Base-by-base conservation (phyloP, 2,329 filamentous ascomycete genomes). In the Stromatinia cepivora region DNA sequence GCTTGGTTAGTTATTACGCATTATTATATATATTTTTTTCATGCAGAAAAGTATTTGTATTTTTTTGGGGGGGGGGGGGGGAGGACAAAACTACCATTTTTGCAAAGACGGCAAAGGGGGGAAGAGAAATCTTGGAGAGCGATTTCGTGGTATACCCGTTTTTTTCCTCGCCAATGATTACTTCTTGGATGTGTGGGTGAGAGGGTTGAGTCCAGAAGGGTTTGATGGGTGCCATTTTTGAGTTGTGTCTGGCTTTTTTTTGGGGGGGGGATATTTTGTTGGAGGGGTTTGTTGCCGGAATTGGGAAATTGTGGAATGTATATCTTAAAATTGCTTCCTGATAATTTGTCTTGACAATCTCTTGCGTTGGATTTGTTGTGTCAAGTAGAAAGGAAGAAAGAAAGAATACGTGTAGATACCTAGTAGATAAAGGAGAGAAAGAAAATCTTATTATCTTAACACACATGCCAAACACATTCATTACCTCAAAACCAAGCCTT, bases 41-140 rank as follows among this genome's bases (percentile, higher is more conserved):
- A 34, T 34, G 7, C 7, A 34, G 0, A 28, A 9, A 5, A 34
- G 5, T 34, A 13, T 31, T n/a, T n/a, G 13, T n/a, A 8, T 34
- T 13, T 56, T 2, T 22, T n/a, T n/a, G n/a, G n/a, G n/a, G n/a
- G n/a, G n/a, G n/a, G n/a, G n/a, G n/a, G n/a, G n/a, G n/a, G 25
- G 36, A 15, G 58, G 36, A 10, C 10, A 7, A 7, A 15, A 46
- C 10, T 48, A 69, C 81, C 77, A 93, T 79, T 77, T 88, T 89
- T 66, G 90, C 89, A 71, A 87, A 91, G 61, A 91, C 80, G 48
- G 84, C 87, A 79, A 90, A 90, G 3, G 88, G 85, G 2, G 87
- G 82, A 57, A 90, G 80, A 25, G 81, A 74, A 69, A 86, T 79
- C 71, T 80, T 84, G 53, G 87, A 88, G 72, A 87, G 76, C 76